Conservation (phyloP, 164 flowering plant genomes). For the Aristolochia californica region DNA sequence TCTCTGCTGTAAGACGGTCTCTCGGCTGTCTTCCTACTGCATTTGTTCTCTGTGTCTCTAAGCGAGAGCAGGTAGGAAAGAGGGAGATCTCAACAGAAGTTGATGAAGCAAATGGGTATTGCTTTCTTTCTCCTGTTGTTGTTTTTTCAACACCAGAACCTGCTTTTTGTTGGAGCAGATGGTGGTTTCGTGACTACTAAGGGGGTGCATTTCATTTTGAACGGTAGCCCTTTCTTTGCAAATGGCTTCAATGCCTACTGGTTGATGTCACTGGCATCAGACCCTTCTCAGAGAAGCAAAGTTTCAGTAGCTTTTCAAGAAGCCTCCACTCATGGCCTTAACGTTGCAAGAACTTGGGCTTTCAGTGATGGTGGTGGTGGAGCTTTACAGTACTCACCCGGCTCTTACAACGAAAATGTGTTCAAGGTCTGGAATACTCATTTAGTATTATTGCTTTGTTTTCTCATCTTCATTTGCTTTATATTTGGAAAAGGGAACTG, state of each 20-base stretch:
- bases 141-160: background rate
- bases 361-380: constrained; percentile 60
- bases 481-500: background rate
- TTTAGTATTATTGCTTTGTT: background rate
- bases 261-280: constrained; percentile 60
- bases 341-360: constrained; percentile 76
- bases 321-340: constrained; percentile 50
- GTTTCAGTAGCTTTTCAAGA: constrained; percentile 49
- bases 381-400: constrained; percentile 67
- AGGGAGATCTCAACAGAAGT: background rate
- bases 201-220: constrained; percentile 45
- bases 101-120: constrained; percentile 6
- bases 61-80: background rate
- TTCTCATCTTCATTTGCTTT: too few relatives aligned
- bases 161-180: constrained; percentile 21
- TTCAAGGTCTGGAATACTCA: constrained; percentile 48
- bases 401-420: constrained; percentile 63
- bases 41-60: too few relatives aligned
- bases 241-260: constrained; percentile 94
- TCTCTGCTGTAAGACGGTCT: too few relatives aligned
- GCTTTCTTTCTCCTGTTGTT: background rate
- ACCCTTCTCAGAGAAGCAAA: constrained; percentile 48
- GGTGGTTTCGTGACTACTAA: constrained; percentile 41
- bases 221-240: constrained; percentile 55
- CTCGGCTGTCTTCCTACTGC: background rate